Evolutionary conservation across 2,329 filamentous ascomycete species (phyloP).

Genomic region (Penicillium sp.): DNA sequence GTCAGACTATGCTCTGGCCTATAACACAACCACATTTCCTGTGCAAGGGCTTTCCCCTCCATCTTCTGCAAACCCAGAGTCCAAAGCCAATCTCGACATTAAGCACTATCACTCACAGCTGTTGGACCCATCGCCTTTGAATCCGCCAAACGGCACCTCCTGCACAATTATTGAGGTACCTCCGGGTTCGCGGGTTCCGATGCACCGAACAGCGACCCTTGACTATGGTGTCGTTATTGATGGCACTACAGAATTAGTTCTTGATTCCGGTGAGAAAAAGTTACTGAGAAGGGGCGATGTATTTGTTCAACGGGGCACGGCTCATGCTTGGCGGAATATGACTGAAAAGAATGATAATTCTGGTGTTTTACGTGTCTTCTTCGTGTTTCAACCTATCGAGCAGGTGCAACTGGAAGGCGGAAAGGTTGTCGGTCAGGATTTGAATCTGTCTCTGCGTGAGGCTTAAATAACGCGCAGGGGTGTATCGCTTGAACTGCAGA

Average conservation of each 20-base stretch:
- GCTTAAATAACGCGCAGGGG: too few species aligned
- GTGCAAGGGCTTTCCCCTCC: constrained; percentile 15
- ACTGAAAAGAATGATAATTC: not conserved
- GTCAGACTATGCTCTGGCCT: constrained; percentile 16
- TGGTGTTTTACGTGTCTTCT: not conserved
- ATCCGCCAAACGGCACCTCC: not conserved
- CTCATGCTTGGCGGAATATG: not conserved
- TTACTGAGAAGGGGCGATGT: not conserved
- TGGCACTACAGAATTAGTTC: not conserved
- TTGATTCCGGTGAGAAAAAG: not conserved
- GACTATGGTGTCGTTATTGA: not conserved
- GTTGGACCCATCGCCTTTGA: not conserved
- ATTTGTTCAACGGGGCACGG: not conserved
- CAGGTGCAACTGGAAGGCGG: not conserved
- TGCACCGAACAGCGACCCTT: not conserved
- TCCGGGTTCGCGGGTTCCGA: not conserved
- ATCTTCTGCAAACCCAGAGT: constrained; percentile 8
- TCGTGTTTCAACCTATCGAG: not conserved
- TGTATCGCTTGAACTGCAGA: not conserved
- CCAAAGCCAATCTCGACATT: constrained; percentile 14
- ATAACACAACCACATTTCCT: constrained; percentile 11
- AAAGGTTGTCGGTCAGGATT: not conserved
- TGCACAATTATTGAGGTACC: not conserved
- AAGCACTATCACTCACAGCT: constrained; percentile 8
- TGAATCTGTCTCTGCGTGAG: not conserved